These are phyloP conservation scores for Coprinopsis marcescibilis DNA, from an alignment of 768 basidiomycete species.

Conservation along the genomic window DNA sequence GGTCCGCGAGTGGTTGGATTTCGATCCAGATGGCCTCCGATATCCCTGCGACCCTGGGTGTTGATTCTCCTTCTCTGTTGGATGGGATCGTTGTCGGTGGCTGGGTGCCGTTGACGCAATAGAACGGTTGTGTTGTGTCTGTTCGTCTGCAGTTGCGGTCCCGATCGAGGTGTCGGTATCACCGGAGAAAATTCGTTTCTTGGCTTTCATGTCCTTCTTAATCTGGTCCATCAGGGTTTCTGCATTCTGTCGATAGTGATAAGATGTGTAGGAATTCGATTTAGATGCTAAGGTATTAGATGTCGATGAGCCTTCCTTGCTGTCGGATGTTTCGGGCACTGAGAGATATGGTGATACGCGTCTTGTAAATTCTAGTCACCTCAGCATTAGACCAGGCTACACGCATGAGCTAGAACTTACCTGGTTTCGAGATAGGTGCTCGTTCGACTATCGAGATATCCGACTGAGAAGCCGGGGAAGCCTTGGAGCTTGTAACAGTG, in stretches of 20 bases:
- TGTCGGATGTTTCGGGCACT: slow-evolving; percentile 25
- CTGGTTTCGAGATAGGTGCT: neutral
- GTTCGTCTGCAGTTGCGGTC: slow-evolving; percentile 30
- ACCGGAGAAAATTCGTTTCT: slow-evolving; percentile 66
- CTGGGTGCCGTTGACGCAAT: neutral
- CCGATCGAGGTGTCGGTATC: slow-evolving; percentile 53
- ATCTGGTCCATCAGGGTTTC: slow-evolving; percentile 83
- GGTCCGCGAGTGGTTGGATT: slow-evolving; percentile 21
- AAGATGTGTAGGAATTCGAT: slow-evolving; percentile 46
- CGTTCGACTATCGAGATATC: neutral
- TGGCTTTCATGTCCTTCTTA: slow-evolving; percentile 68
- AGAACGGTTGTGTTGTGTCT: slow-evolving; percentile 14
- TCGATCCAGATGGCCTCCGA: slow-evolving; percentile 29
- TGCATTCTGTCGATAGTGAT: slow-evolving; percentile 70
- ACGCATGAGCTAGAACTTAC: neutral
- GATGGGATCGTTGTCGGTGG: slow-evolving; percentile 2
- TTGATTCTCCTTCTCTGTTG: slow-evolving; percentile 27
- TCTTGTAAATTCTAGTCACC: slow-evolving; percentile 22
- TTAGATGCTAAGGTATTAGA: slow-evolving; percentile 28
- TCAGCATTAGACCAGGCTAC: neutral
- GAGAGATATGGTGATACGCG: slow-evolving; percentile 26
- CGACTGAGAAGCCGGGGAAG: slow-evolving; percentile 17
- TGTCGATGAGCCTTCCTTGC: slow-evolving; percentile 22
- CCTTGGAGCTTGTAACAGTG: slow-evolving; percentile 43
- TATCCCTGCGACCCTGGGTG: slow-evolving; percentile 17